Percentiles rank a stretch among this genome's conserved stretches.
Conservation (phyloP, 495 filamentous ascomycete species). For the Penicillium alfredii region DNA sequence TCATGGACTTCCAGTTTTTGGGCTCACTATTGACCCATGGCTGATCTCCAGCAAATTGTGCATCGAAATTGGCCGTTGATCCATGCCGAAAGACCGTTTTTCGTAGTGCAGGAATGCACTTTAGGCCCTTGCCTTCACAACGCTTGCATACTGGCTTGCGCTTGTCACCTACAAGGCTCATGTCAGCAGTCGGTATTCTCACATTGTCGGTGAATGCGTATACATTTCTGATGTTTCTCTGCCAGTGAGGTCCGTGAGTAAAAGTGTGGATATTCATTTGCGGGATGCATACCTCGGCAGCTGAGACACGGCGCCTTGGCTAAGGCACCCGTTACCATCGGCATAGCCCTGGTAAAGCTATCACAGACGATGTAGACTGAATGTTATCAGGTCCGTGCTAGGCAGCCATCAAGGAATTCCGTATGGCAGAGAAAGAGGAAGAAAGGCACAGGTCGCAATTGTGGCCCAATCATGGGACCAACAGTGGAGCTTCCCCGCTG, state of each 20-base stretch:
- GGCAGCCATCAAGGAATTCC: too few relatives aligned
- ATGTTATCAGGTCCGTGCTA: too few relatives aligned
- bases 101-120: constrained; percentile 8
- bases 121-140: constrained; percentile 12
- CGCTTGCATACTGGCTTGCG: constrained; percentile 11
- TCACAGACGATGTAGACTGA: too few relatives aligned
- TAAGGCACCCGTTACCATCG: too few relatives aligned
- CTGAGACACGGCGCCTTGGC: constrained; percentile 9
- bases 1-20: constrained; percentile 10
- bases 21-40: constrained; percentile 18
- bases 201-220: constrained; percentile 8
- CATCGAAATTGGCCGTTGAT: constrained; percentile 15
- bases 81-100: constrained; percentile 17
- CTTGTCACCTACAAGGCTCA: constrained; percentile 8
- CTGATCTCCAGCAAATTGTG: constrained; percentile 8
- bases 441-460: too few relatives aligned
- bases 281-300: constrained; percentile 6
- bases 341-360: too few relatives aligned
- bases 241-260: background rate
- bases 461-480: too few relatives aligned
- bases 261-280: background rate
- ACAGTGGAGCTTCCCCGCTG: too few relatives aligned
- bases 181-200: background rate
- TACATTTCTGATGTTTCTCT: too few relatives aligned
- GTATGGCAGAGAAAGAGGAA: too few relatives aligned